A percentile compares a stretch with the other conserved stretches of the same genome.
Evolutionary conservation across 2,329 filamentous ascomycete species (phyloP).

Genomic region (Cadophora luteo-olivacea): DNA sequence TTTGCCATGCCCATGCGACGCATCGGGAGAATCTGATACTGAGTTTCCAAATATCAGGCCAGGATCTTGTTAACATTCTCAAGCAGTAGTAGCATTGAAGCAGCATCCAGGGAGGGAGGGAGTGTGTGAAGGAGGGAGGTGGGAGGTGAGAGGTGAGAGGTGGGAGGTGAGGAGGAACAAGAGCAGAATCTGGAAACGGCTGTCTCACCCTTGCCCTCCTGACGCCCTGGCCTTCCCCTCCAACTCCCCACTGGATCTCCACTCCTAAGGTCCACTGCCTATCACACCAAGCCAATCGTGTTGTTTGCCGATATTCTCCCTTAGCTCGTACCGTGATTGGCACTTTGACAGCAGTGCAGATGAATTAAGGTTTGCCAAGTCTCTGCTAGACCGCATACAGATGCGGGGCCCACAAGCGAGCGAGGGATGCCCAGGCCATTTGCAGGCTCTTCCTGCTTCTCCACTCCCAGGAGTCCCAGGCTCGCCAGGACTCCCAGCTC

Average conservation of each 20-base stretch:
- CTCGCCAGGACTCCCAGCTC: too few species aligned
- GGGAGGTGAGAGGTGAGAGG: background rate
- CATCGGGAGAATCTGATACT: background rate
- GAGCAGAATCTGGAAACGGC: constrained; percentile 8
- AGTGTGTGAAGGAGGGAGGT: background rate
- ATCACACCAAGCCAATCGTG: background rate
- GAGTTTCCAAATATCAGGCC: background rate
- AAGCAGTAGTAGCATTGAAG: background rate
- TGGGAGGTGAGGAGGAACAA: background rate
- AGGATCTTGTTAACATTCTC: background rate
- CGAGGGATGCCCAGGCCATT: background rate
- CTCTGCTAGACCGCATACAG: background rate
- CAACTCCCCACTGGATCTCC: background rate
- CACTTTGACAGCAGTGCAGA: background rate
- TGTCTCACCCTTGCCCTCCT: background rate
- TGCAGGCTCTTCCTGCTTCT: background rate
- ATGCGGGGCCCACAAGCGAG: background rate
- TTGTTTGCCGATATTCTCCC: background rate
- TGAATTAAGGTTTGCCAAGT: constrained; percentile 8
- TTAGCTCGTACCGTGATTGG: background rate
- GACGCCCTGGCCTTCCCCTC: background rate
- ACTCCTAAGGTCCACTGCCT: background rate
- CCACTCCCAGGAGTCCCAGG: background rate
- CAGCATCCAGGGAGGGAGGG: background rate
- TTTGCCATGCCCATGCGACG: background rate